phyloP scores from a whole-genome alignment of 1,284 basidiomycete genomes.

The Puccinia polysora region DNA sequence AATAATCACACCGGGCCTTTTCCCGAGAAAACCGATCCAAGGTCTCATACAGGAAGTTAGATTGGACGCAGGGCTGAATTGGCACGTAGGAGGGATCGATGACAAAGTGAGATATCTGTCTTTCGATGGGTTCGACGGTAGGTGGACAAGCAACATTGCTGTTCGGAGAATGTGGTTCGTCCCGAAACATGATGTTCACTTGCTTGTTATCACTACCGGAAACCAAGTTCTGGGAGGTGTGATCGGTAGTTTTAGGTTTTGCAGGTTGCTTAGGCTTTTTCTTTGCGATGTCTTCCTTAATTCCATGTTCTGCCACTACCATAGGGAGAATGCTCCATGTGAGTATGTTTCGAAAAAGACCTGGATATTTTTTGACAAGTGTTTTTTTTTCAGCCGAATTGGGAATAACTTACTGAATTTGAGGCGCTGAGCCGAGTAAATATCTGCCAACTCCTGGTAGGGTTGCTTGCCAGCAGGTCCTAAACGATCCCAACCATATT shows the following conservation, averaged over 20 bases:
- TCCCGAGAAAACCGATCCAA: background rate
- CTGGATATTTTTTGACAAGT: background rate
- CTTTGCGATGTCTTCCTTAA: constrained; percentile 11
- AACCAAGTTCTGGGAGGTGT: background rate
- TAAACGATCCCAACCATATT: constrained; percentile 42
- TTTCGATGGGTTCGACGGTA: background rate
- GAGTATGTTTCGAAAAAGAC: background rate
- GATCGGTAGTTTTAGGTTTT: background rate
- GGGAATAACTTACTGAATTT: constrained; percentile 30
- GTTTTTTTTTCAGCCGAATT: background rate
- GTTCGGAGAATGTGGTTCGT: background rate
- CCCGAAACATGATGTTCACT: background rate
- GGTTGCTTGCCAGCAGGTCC: constrained; percentile 35
- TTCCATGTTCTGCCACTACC: constrained; percentile 27
- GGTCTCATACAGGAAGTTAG: background rate
- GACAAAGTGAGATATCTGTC: background rate
- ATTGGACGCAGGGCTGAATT: constrained; percentile 5
- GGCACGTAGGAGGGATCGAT: background rate
- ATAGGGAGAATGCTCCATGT: background rate
- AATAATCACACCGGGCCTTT: constrained; percentile 3
- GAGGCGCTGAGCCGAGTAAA: constrained; percentile 25
- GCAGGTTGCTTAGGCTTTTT: constrained; percentile 19
- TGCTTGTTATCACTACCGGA: background rate
- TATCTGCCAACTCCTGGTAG: constrained; percentile 37
- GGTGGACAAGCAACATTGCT: background rate